Percentiles rank a stretch among this genome's conserved stretches.
phyloP scores from a whole-genome alignment of 495 filamentous ascomycete genomes.

The Saxispiralis lemnorum region DNA sequence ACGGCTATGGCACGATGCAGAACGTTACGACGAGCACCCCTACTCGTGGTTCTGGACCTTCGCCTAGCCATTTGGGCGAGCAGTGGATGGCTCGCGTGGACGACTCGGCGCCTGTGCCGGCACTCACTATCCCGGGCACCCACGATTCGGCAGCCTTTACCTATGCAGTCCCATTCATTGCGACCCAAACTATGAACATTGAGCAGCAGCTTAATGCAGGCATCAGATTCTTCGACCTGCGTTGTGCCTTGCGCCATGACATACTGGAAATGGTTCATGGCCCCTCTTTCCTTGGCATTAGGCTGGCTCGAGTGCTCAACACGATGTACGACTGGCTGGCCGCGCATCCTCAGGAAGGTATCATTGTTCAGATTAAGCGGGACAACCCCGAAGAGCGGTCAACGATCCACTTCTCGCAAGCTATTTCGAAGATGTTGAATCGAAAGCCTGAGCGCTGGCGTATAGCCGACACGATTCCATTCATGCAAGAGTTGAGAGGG shows the following conservation, averaged over 20 bases:
- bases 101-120: constrained; percentile 4
- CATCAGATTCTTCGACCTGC: constrained; percentile 15
- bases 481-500: constrained; percentile 11
- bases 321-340: constrained; percentile 11
- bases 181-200: constrained; percentile 10
- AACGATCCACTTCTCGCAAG: constrained; percentile 7
- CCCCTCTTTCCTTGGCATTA: constrained; percentile 4
- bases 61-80: neutral
- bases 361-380: constrained; percentile 14
- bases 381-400: constrained; percentile 9
- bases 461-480: constrained; percentile 10
- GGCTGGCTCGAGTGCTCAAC: constrained; percentile 5
- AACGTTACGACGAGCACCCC: neutral
- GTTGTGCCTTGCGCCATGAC: constrained; percentile 10
- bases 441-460: constrained; percentile 8
- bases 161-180: constrained; percentile 8
- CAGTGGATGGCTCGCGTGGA: constrained; percentile 9
- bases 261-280: constrained; percentile 16
- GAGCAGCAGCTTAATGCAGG: constrained; percentile 7
- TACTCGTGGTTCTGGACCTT: no score
- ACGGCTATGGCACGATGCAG: neutral
- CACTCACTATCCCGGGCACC: constrained; percentile 13
- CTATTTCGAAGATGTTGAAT: constrained; percentile 1
- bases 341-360: constrained; percentile 7
- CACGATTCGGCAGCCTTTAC: constrained; percentile 14